A percentile compares a stretch with the other conserved stretches of the same genome.
phyloP scores from a whole-genome alignment of 2,329 filamentous ascomycete genomes.

The Ascochyta lentis region DNA sequence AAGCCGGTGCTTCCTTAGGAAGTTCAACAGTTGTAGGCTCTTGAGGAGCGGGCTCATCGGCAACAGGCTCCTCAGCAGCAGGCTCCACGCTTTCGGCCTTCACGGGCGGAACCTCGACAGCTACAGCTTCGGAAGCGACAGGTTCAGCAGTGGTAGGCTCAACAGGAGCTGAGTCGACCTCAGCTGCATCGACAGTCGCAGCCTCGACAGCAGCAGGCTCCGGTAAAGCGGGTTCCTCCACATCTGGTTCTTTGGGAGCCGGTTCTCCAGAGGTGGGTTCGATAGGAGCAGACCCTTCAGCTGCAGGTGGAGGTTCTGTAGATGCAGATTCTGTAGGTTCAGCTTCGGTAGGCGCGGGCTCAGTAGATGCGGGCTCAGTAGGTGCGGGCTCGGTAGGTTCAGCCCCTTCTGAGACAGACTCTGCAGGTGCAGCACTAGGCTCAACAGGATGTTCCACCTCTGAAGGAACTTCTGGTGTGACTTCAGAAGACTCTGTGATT shows the following conservation, averaged over 20 bases:
- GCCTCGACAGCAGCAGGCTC: neutral
- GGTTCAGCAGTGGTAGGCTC: neutral
- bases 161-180: neutral
- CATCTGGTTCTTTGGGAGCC: neutral
- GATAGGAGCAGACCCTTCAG: neutral
- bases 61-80: neutral
- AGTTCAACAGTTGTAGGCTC: neutral
- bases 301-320: neutral
- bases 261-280: neutral
- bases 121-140: neutral
- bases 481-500: neutral
- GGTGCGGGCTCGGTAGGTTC: neutral
- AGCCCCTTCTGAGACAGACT: neutral
- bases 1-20: neutral
- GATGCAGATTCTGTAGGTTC: neutral
- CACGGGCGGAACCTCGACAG: neutral
- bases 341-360: neutral
- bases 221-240: neutral
- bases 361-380: neutral
- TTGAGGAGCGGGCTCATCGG: neutral
- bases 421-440: neutral
- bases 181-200: neutral
- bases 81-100: neutral
- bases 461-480: neutral
- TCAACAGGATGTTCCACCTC: neutral